These are phyloP conservation scores for Pachysandra terminalis DNA, from an alignment of 164 flowering plant species.

Conservation along the genomic window DNA sequence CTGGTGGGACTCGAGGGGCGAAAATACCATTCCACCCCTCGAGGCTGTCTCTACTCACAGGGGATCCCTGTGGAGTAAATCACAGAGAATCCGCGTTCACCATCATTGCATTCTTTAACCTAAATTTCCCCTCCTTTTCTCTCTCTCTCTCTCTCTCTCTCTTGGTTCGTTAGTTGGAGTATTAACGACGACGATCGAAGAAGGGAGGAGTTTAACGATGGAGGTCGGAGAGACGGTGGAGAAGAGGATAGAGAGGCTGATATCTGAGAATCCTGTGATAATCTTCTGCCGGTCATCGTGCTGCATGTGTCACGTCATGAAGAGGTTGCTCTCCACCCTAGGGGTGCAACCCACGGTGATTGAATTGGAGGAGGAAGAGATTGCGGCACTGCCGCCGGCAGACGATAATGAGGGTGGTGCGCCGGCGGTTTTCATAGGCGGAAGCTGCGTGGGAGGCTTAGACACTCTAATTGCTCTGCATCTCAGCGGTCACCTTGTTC, in stretches of 20 bases:
- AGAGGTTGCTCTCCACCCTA: conserved; percentile 46
- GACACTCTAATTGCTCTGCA: conserved; percentile 71
- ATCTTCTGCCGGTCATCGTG: conserved; percentile 64
- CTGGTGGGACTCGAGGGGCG: too few species aligned
- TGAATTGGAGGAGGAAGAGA: conserved; percentile 71
- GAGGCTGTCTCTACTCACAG: too few species aligned
- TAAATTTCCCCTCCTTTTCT: too few species aligned
- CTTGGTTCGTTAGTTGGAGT: too few species aligned
- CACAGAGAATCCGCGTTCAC: too few species aligned
- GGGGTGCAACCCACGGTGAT: conserved; percentile 84
- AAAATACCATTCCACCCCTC: too few species aligned
- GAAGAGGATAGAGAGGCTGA: conserved; percentile 56
- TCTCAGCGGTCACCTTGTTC: conserved; percentile 57
- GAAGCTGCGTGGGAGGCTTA: conserved; percentile 60
- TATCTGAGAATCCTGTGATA: conserved; percentile 69
- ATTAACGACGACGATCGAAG: too few species aligned
- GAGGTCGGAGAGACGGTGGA: conserved; percentile 61
- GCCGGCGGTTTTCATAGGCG: conserved; percentile 69
- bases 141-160: too few species aligned
- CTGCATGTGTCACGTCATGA: conserved; percentile 94
- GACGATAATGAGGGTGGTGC: conserved; percentile 17
- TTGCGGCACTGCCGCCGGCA: conserved; percentile 47
- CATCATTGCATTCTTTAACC: too few species aligned
- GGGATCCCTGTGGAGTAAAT: too few species aligned
- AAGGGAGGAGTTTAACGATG: conserved; percentile 34